Evolutionary conservation across 768 basidiomycete genomes (phyloP).

Genomic region (Rhizopogon vesiculosus): DNA sequence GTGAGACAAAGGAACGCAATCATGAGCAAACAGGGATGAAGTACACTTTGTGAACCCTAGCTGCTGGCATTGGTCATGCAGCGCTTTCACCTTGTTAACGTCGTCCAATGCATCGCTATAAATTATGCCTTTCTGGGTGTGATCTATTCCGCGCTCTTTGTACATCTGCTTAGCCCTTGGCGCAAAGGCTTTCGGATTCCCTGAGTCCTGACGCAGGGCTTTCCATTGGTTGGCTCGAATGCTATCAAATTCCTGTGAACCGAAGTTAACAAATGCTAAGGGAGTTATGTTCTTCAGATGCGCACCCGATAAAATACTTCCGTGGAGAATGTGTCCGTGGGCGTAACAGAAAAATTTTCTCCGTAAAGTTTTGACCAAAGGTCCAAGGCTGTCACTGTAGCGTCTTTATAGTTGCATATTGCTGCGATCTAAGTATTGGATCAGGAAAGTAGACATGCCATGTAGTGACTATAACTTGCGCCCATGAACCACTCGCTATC

Average conservation of each 20-base stretch:
- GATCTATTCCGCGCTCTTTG: conserved; percentile 62
- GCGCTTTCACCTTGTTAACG: conserved; percentile 60
- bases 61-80: conserved; percentile 69
- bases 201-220: conserved; percentile 90
- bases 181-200: conserved; percentile 80
- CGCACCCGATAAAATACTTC: conserved; percentile 74
- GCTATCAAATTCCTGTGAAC: conserved; percentile 48
- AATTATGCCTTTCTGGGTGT: conserved; percentile 62
- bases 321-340: conserved; percentile 96
- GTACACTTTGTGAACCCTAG: conserved; percentile 61
- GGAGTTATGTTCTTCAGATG: neutral
- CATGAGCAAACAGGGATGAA: neutral
- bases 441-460: neutral
- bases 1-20: conserved; percentile 1
- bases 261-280: neutral
- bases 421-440: conserved; percentile 62
- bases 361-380: conserved; percentile 83
- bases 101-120: conserved; percentile 76
- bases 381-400: conserved; percentile 69
- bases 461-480: conserved; percentile 33
- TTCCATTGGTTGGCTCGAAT: conserved; percentile 69
- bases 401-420: conserved; percentile 72
- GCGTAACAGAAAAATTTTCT: conserved; percentile 55
- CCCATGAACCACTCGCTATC: conserved; percentile 90
- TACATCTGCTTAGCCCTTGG: conserved; percentile 70